These are phyloP conservation scores for button mushroom (Agaricus bisporus) DNA, from an alignment of 768 basidiomycete genomes.

Conservation along the genomic window DNA sequence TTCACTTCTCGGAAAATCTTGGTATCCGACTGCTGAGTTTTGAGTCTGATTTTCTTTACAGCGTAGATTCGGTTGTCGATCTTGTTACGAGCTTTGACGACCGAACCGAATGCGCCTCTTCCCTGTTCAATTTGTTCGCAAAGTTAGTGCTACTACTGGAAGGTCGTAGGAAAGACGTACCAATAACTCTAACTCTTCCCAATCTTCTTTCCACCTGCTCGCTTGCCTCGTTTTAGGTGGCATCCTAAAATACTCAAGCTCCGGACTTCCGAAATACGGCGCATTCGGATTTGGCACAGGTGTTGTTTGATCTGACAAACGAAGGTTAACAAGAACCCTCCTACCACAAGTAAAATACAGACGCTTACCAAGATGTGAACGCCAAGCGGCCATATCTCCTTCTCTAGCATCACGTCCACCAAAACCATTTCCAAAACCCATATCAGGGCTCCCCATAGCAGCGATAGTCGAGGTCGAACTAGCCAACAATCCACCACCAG, in stretches of 20 bases:
- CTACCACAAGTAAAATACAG: background rate
- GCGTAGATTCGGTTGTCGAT: conserved; percentile 84
- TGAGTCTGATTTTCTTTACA: conserved; percentile 89
- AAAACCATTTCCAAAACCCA: background rate
- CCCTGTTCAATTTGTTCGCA: conserved; percentile 40
- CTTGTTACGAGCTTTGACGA: conserved; percentile 89
- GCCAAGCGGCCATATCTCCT: background rate
- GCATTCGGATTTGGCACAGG: conserved; percentile 32
- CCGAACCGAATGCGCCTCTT: conserved; percentile 88
- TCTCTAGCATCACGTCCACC: background rate
- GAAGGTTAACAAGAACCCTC: background rate
- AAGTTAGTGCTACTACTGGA: no score
- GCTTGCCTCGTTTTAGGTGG: conserved; percentile 40
- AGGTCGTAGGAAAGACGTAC: conserved; percentile 28
- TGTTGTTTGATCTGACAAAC: conserved; percentile 36
- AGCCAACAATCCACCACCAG: conserved; percentile 14
- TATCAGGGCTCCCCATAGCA: conserved; percentile 11
- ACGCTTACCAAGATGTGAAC: background rate
- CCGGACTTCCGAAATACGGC: conserved; percentile 46
- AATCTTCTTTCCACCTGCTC: conserved; percentile 90
- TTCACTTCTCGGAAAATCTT: conserved; percentile 92
- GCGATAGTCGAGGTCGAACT: conserved; percentile 22
- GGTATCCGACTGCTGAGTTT: conserved; percentile 69
- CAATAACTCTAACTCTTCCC: conserved; percentile 86
- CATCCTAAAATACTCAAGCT: conserved; percentile 54